Evolutionary conservation across 2,329 filamentous ascomycete species (phyloP).

Genomic region (Anisogramma anomala): DNA sequence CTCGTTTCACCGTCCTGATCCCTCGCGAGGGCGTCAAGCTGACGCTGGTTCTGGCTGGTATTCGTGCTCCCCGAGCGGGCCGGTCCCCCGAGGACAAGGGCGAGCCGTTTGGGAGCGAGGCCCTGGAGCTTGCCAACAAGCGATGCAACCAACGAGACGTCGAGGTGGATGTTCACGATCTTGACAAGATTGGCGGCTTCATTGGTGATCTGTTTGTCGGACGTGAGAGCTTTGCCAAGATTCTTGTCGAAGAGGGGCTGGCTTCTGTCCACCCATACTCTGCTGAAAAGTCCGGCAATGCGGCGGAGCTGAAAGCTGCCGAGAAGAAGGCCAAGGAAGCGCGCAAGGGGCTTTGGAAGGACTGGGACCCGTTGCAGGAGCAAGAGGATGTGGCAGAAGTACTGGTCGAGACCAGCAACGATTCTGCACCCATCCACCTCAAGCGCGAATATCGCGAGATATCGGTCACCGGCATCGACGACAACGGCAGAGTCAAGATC

Average conservation of each 20-base stretch:
- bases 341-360: slow-evolving; percentile 79
- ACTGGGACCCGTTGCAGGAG: slow-evolving; percentile 87
- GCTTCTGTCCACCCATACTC: slow-evolving; percentile 90
- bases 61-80: slow-evolving; percentile 78
- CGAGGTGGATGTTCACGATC: slow-evolving; percentile 87
- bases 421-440: slow-evolving; percentile 41
- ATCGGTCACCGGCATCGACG: slow-evolving; percentile 80
- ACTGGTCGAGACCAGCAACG: slow-evolving; percentile 39
- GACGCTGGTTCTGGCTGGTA: slow-evolving; percentile 86
- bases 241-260: slow-evolving; percentile 85
- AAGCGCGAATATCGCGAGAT: slow-evolving; percentile 93
- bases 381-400: slow-evolving; percentile 45
- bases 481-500: slow-evolving; percentile 72
- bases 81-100: slow-evolving; percentile 63
- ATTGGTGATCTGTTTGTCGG: slow-evolving; percentile 90
- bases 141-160: slow-evolving; percentile 89
- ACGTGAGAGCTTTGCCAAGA: slow-evolving; percentile 89
- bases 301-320: slow-evolving; percentile 73
- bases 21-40: slow-evolving; percentile 90
- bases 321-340: slow-evolving; percentile 83
- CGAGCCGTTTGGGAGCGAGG: slow-evolving; percentile 92
- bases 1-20: slow-evolving; percentile 82
- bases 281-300: slow-evolving; percentile 87
- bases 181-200: slow-evolving; percentile 95
- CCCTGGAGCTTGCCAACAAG: slow-evolving; percentile 78